Evolutionary conservation across 306 rosid species (phyloP), one percentile per base, ranked within the genome.

Genomic region (Corylus avellana): DNA sequence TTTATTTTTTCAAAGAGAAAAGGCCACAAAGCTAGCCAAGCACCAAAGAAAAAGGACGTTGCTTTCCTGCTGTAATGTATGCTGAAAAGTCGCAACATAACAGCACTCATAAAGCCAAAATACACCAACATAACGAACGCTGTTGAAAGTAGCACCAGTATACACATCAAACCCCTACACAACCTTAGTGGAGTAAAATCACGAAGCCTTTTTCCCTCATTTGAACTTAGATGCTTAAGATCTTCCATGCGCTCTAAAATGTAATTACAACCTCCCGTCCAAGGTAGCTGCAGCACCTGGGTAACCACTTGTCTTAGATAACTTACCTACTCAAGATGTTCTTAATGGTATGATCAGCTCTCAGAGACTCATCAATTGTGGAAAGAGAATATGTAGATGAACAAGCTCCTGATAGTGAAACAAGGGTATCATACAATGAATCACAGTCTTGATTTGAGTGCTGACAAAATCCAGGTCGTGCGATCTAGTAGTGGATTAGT

Each of bases 11-110:
- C 97, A 82, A 90, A 92, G 25, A 92, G 89, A 77, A 90, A 85
- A 70, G 97, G 97, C 97, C 97, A 92, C 88, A 92, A 78, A 77
- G 93, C 91, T 83, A 92, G 29, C 97, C 93, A 92, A 51, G 93
- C 85, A 85, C 97, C 92, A 73, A 87, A 89, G 88, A 92, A 80
- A 80, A 92, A 29, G 27, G 93, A 87, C 0, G 95, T 90, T 64
- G 86, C 86, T 83, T 75, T 89, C 79, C 97, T 85, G 86, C 97
- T 86, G 80, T 89, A 86, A 81, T 74, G 74, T 58, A 79, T 79
- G 91, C 95, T 92, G 74, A 92, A 82, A 57, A 90, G 57, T n/a
- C 92, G 82, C 73, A 87, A 62, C 49, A 86, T 58, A 70, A 90
- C 92, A 77, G 93, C 80, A 72, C 88, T 73, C 29, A 75, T 1